These are phyloP conservation scores for Chlamydomonas schloesseri DNA, from an alignment of 139 green algal species.

Conservation along the genomic window DNA sequence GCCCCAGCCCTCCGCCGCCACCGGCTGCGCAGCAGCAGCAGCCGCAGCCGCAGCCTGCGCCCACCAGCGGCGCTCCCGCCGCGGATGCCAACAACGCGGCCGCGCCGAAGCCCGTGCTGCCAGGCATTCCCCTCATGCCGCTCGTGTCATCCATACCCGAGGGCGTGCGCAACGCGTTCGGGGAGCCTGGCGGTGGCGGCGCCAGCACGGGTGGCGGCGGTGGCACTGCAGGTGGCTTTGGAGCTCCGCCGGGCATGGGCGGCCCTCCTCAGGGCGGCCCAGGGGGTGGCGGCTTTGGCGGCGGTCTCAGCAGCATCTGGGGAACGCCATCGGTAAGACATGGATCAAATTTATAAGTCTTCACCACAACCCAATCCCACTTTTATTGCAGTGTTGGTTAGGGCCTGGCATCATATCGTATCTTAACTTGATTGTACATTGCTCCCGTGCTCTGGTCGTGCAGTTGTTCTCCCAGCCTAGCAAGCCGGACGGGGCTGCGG, in stretches of 20 bases:
- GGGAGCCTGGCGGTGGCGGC: neutral
- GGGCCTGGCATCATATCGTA: too few species aligned
- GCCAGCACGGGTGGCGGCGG: neutral
- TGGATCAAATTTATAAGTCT: too few species aligned
- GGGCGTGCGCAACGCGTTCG: constrained; percentile 24
- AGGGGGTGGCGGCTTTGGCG: neutral
- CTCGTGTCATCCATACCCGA: constrained; percentile 31
- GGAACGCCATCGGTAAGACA: neutral
- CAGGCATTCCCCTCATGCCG: constrained; percentile 7
- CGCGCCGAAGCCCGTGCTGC: neutral
- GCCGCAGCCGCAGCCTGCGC: too few species aligned
- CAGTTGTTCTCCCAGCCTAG: constrained; percentile 2
- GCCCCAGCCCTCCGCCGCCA: neutral
- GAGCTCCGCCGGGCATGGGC: too few species aligned
- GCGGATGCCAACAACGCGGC: neutral
- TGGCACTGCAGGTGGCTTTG: too few species aligned
- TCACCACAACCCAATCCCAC: too few species aligned
- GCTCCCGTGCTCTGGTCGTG: too few species aligned
- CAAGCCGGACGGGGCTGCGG: neutral
- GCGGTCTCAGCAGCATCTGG: constrained; percentile 34
- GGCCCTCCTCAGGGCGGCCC: neutral
- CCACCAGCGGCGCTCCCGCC: neutral
- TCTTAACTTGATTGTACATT: too few species aligned
- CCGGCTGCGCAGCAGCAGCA: neutral
- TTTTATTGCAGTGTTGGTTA: too few species aligned